Evolutionary conservation across 345 rosid species (phyloP).

Genomic region (Hypericum perforatum): DNA sequence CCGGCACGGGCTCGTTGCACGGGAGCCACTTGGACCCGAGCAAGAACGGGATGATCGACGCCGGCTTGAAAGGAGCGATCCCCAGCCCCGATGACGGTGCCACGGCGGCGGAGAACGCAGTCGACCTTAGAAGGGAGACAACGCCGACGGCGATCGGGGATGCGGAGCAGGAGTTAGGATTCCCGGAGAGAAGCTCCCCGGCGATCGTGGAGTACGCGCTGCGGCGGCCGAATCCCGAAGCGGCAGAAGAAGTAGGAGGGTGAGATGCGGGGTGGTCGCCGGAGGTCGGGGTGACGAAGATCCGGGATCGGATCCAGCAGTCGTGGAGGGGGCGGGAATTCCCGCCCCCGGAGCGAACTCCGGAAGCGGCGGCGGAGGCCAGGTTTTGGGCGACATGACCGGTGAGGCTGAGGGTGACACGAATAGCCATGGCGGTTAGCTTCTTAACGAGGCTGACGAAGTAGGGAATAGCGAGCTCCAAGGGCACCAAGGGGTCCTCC

Average conservation of each 20-base stretch:
- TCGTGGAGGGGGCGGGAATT: constrained; percentile 44
- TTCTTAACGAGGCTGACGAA: not conserved
- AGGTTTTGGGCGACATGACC: constrained; percentile 48
- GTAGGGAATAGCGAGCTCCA: too few relatives aligned
- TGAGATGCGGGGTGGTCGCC: too few relatives aligned
- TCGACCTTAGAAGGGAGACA: constrained; percentile 45
- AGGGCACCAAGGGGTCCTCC: too few relatives aligned
- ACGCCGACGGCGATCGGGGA: constrained; percentile 41
- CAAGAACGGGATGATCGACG: constrained; percentile 55
- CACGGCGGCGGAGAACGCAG: constrained; percentile 30
- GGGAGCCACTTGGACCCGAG: constrained; percentile 77
- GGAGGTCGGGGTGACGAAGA: constrained; percentile 17
- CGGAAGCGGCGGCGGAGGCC: constrained; percentile 33
- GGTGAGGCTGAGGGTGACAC: constrained; percentile 57
- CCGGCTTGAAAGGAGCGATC: constrained; percentile 45
- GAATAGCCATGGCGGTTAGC: constrained; percentile 37
- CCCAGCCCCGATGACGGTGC: constrained; percentile 24
- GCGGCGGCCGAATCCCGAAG: too few relatives aligned
- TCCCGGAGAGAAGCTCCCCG: constrained; percentile 34
- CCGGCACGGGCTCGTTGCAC: constrained; percentile 34
- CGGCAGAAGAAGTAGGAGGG: too few relatives aligned
- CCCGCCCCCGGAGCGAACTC: constrained; percentile 27
- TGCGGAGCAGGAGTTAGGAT: constrained; percentile 8
- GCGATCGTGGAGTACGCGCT: constrained; percentile 23
- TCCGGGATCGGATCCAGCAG: constrained; percentile 39